phyloP scores from a whole-genome alignment of 352 stramenopile species.

The Globisporangium irregulare region DNA sequence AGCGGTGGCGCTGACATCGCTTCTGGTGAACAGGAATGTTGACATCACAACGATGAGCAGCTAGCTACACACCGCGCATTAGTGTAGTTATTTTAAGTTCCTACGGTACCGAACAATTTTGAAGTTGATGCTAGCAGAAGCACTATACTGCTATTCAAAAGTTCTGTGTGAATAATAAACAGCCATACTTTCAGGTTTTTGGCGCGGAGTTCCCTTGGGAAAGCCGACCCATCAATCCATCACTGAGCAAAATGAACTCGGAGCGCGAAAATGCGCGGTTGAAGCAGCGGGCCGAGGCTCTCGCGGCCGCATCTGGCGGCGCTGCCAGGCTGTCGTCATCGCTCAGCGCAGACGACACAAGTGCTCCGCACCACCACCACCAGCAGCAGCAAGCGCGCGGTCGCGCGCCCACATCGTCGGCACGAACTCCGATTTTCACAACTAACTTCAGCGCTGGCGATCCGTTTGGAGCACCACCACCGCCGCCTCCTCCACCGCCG shows the following conservation, averaged over 20 bases:
- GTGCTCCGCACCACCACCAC: neutral
- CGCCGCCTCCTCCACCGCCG: slow-evolving; percentile 7
- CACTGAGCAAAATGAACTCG: slow-evolving; percentile 5
- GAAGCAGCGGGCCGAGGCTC: slow-evolving; percentile 7
- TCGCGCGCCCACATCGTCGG: neutral
- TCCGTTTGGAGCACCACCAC: slow-evolving; percentile 11
- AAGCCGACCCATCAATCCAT: neutral
- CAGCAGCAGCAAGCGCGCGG: neutral
- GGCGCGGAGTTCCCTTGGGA: neutral
- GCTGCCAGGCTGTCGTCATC: neutral
- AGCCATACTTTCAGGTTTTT: neutral
- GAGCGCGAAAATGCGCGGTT: slow-evolving; percentile 11
- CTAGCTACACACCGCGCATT: no score
- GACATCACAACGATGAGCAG: no score
- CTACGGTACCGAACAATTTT: neutral
- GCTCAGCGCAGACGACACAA: neutral
- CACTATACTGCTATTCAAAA: slow-evolving; percentile 1
- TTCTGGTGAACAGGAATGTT: no score
- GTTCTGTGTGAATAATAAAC: no score
- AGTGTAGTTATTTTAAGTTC: no score
- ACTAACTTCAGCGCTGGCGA: slow-evolving; percentile 5
- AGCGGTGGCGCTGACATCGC: neutral
- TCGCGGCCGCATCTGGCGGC: neutral
- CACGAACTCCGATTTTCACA: neutral
- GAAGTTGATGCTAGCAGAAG: neutral